Evolutionary conservation across 1,139 yeast genomes (phyloP), one percentile per base, ranked within the genome.

Genomic region (Torulaspora pretoriensis): DNA sequence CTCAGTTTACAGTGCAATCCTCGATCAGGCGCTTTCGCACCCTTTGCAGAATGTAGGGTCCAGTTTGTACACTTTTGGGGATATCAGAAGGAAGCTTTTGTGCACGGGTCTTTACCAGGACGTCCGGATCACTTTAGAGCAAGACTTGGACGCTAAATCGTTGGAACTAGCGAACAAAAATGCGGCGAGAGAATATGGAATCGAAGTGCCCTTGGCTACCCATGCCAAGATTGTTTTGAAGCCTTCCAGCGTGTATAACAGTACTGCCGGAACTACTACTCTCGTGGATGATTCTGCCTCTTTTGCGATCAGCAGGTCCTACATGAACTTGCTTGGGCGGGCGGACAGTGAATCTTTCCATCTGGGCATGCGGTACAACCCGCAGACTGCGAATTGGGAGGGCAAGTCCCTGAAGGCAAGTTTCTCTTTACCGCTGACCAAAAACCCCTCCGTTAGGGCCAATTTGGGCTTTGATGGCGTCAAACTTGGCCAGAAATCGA

Each of bases 301-400:
- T 14, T 10, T 44, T 10, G 46, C 32, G 12, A 35, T 45, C n/a
- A 40, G 46, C 28, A 42, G 43, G 23, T 37, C 46, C 9, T 26
- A 49, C 56, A 34, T 58, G 59, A 66, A 66, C 45, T 50, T 56
- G 10, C 45, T 62, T 1, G 61, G 64, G 13, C 56, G 57, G 13
- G 67, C 69, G 0, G 64, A 63, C 40, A 52, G 60, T 3, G 49
- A 60, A 29, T 47, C 54, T 22, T 51, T 60, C 6, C 61, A 60
- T 45, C 45, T 57, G 32, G 59, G 56, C 28, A 19, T 61, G 30
- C 54, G 56, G 27, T 63, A 60, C 43, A 60, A 63, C 25, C 62
- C 61, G 2, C 38, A 54, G 26, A 39, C 47, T 29, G 54, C 59
- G 4, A 40, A 46, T n/a, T 42, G 61, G 39, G 62, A 57, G 43